phyloP scores from a whole-genome alignment of 78 protist species.

The Bigelowiella natans region DNA sequence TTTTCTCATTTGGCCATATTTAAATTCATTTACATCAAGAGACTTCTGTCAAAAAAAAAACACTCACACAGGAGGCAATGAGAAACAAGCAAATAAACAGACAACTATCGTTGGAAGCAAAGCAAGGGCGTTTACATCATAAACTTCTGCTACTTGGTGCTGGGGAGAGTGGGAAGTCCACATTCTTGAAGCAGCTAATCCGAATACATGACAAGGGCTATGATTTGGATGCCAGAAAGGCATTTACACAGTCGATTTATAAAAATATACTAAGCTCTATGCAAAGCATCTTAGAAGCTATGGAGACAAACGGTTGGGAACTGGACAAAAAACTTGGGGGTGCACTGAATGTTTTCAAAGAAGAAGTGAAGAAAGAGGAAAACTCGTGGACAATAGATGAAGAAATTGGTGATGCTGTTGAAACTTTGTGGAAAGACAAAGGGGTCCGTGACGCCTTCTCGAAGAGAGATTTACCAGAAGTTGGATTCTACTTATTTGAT shows the following conservation, averaged over 20 bases:
- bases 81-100: not conserved
- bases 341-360: not conserved
- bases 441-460: not conserved
- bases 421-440: not conserved
- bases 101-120: not conserved
- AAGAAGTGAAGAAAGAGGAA: not conserved
- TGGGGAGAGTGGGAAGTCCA: not conserved
- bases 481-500: not conserved
- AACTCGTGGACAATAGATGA: not conserved
- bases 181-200: constrained; percentile 3
- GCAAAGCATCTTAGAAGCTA: not conserved
- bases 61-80: not conserved
- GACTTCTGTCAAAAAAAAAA: too few relatives aligned
- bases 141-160: constrained; percentile 1
- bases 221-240: not conserved
- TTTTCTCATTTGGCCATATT: too few relatives aligned
- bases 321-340: not conserved
- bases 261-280: not conserved
- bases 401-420: not conserved
- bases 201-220: not conserved
- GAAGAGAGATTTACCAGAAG: not conserved
- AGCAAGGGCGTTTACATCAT: not conserved
- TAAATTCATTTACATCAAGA: too few relatives aligned
- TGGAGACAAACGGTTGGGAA: not conserved
- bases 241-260: not conserved